Evolutionary conservation across 2,329 filamentous ascomycete species (phyloP).

Genomic region (Scedosporium boydii): DNA sequence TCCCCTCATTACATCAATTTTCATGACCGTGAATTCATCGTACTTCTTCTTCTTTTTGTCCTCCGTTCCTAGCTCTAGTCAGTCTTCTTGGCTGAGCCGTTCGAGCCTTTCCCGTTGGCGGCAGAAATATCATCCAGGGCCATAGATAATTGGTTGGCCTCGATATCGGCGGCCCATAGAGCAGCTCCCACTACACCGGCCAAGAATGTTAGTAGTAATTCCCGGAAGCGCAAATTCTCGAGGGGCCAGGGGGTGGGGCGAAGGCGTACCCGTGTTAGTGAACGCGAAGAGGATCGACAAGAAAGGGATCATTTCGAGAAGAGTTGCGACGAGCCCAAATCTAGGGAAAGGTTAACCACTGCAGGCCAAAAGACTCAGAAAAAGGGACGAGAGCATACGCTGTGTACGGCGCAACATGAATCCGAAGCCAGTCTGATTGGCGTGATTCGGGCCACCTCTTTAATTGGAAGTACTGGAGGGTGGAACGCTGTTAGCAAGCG

Average conservation of each 20-base stretch:
- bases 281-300: conserved; percentile 78
- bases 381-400: not conserved
- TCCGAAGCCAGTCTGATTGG: not conserved
- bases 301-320: conserved; percentile 79
- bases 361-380: not conserved
- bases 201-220: conserved; percentile 2
- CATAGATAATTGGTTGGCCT: conserved; percentile 44
- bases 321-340: conserved; percentile 62
- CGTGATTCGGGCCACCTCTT: conserved; percentile 59
- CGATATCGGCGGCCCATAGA: conserved; percentile 86
- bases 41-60: not conserved
- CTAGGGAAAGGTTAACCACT: conserved; percentile 30
- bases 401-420: conserved; percentile 4
- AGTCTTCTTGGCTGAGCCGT: not conserved
- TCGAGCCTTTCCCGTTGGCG: not conserved
- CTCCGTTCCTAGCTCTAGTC: not conserved
- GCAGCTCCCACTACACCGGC: conserved; percentile 63
- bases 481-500: conserved; percentile 25
- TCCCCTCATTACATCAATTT: not conserved
- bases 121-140: not conserved
- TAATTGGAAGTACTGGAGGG: conserved; percentile 73
- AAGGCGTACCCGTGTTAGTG: conserved; percentile 62
- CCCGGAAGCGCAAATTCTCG: not conserved
- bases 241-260: not conserved
- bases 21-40: not conserved